These are phyloP conservation scores for Mytilinidion resinicola DNA, from an alignment of 495 filamentous ascomycete species.

Conservation along the genomic window DNA sequence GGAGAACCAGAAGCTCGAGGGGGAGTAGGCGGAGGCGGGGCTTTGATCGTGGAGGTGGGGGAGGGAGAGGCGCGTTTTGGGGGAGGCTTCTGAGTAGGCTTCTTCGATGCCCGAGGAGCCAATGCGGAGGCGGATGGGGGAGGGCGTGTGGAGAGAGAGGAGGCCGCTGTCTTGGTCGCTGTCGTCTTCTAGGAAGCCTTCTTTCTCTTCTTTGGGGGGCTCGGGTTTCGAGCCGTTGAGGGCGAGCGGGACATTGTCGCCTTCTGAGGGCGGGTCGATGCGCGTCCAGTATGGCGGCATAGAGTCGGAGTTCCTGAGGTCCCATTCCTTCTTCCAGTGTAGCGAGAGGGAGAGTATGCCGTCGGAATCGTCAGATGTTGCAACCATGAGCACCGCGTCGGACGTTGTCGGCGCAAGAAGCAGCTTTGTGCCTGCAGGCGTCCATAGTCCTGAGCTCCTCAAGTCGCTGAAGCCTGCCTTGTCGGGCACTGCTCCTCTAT, in stretches of 20 bases:
- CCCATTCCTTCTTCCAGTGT: conserved; percentile 53
- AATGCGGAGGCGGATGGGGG: conserved; percentile 12
- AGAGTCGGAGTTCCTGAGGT: conserved; percentile 44
- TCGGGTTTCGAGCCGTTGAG: conserved; percentile 3
- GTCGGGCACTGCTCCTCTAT: conserved; percentile 56
- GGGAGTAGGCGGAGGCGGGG: conserved; percentile 11
- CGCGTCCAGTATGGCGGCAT: conserved; percentile 60
- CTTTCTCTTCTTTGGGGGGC: conserved; percentile 9
- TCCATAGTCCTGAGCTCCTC: conserved; percentile 55
- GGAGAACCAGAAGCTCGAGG: conserved; percentile 53
- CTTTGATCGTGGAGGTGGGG: conserved; percentile 13
- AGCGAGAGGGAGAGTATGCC: conserved; percentile 54
- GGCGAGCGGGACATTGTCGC: conserved; percentile 6
- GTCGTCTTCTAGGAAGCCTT: conserved; percentile 15
- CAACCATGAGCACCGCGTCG: conserved; percentile 50
- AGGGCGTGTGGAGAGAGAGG: background rate
- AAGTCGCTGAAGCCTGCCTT: conserved; percentile 53
- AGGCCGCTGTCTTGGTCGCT: background rate
- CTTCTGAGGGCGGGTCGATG: conserved; percentile 24
- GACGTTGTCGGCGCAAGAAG: conserved; percentile 48
- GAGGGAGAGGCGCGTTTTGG: conserved; percentile 14
- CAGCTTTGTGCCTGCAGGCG: conserved; percentile 53
- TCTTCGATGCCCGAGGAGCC: conserved; percentile 17
- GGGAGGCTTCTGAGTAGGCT: conserved; percentile 18
- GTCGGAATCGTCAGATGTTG: conserved; percentile 55